Conservation (phyloP, 495 filamentous ascomycete species). For the Poronia punctata region DNA sequence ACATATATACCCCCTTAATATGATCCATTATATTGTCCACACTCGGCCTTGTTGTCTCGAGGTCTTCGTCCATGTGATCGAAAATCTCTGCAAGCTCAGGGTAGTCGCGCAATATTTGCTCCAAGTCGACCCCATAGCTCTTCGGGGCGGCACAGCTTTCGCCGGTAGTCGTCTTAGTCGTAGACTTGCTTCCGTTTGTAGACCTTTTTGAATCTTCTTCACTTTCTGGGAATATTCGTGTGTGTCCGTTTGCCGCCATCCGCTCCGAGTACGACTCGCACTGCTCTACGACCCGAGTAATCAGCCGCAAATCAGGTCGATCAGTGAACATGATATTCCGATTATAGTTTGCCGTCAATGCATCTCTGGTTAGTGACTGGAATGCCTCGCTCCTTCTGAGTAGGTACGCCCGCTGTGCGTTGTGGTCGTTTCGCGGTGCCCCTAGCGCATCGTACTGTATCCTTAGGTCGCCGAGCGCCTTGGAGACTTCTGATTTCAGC, state of each 20-base stretch:
- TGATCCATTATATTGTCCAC: conserved; percentile 17
- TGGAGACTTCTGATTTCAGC: conserved; percentile 40
- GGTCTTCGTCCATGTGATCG: conserved; percentile 1
- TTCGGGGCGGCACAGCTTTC: not conserved
- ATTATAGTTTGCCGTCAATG: conserved; percentile 36
- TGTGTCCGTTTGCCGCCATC: conserved; percentile 34
- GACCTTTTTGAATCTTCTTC: no score
- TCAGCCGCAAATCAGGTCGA: conserved; percentile 27
- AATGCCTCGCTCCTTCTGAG: conserved; percentile 36
- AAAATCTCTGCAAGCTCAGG: conserved; percentile 24
- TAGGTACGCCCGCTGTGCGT: conserved; percentile 26
- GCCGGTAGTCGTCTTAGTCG: not conserved
- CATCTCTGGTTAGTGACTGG: conserved; percentile 28
- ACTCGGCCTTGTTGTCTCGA: not conserved
- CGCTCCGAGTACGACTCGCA: conserved; percentile 36
- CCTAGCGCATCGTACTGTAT: conserved; percentile 37
- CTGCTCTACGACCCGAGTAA: conserved; percentile 37
- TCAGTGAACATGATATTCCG: conserved; percentile 32
- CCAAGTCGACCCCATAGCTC: not conserved
- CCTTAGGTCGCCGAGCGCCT: conserved; percentile 28
- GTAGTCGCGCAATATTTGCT: not conserved
- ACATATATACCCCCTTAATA: conserved; percentile 18
- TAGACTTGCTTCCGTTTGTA: not conserved
- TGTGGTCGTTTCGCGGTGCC: conserved; percentile 11
- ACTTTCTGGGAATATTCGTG: conserved; percentile 24